phyloP scores from a whole-genome alignment of 495 filamentous ascomycete species.

The Daldinia grandis region DNA sequence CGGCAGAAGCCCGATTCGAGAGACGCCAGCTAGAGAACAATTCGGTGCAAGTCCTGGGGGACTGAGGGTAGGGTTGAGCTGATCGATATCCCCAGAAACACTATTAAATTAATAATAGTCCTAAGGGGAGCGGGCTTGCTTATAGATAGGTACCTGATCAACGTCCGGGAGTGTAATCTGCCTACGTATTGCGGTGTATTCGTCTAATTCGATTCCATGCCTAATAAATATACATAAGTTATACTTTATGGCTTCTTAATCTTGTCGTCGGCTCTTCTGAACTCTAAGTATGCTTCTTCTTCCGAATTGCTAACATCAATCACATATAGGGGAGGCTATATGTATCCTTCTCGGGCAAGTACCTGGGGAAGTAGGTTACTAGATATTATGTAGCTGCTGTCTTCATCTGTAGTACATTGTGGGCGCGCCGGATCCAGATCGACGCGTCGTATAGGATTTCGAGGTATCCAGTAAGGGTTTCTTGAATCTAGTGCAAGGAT shows the following conservation, averaged over 20 bases:
- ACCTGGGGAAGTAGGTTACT: neutral
- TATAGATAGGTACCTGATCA: neutral
- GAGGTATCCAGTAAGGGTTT: neutral
- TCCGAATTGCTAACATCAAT: neutral
- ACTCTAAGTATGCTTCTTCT: neutral
- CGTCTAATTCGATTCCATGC: neutral
- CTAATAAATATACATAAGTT: neutral
- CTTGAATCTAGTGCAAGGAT: neutral
- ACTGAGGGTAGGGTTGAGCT: neutral
- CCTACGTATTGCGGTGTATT: neutral
- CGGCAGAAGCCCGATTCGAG: conserved; percentile 51
- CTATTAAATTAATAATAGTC: neutral
- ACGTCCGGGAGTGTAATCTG: neutral
- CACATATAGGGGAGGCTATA: neutral
- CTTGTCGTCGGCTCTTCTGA: neutral
- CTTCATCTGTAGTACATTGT: neutral
- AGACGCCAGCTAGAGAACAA: conserved; percentile 52
- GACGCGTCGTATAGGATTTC: neutral
- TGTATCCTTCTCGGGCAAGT: neutral
- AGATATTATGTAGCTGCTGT: neutral
- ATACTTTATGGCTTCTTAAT: neutral
- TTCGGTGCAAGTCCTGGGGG: conserved; percentile 46
- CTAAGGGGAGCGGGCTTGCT: neutral
- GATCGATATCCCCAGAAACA: neutral
- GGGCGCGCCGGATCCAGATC: neutral